Percentiles rank a stretch among this genome's conserved stretches.
These are phyloP conservation scores for Lodderomyces metapsilosis DNA, from an alignment of 1,139 yeast species.

Conservation along the genomic window DNA sequence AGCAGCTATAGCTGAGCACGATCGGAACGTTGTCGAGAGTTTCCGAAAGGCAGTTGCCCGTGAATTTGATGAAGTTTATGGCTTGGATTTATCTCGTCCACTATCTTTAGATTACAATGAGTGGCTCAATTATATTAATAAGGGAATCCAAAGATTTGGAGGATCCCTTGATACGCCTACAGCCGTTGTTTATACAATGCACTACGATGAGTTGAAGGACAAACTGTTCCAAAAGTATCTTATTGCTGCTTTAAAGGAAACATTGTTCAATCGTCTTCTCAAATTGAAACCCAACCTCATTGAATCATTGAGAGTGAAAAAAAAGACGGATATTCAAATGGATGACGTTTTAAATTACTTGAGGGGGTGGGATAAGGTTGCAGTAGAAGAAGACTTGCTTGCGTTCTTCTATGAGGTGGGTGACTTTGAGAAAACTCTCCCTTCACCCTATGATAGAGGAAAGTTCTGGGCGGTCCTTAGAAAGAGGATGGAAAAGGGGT, in stretches of 20 bases:
- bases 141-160: neutral
- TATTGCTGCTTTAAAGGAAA: neutral
- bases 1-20: neutral
- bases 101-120: neutral
- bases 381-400: neutral
- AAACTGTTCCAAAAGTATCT: neutral
- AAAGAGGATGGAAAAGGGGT: constrained; percentile 28
- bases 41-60: neutral
- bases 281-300: neutral
- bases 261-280: neutral
- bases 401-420: neutral
- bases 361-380: neutral
- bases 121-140: neutral
- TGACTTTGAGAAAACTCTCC: neutral
- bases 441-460: neutral
- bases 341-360: neutral
- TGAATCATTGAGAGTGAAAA: neutral
- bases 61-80: neutral
- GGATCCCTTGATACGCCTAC: neutral
- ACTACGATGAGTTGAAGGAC: neutral
- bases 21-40: neutral
- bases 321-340: neutral
- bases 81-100: neutral
- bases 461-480: neutral
- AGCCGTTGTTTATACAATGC: neutral